These are phyloP conservation scores for Dactylellina parvicollis DNA, from an alignment of 2,329 filamentous ascomycete species.

Conservation along the genomic window DNA sequence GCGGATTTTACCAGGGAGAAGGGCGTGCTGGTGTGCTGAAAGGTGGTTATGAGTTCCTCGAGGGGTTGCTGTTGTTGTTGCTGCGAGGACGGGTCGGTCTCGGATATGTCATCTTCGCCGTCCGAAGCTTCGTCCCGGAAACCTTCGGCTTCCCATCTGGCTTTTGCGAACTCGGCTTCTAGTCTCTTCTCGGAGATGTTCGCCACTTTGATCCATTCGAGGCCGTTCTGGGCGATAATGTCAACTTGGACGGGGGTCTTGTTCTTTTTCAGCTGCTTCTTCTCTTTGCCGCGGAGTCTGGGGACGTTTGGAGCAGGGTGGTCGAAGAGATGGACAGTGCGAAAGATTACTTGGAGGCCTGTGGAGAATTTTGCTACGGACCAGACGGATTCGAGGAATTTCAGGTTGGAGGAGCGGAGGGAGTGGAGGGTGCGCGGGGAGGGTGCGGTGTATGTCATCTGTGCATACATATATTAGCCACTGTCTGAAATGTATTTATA, in stretches of 20 bases:
- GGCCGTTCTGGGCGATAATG: slow-evolving; percentile 71
- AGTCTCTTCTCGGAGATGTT: slow-evolving; percentile 72
- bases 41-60: slow-evolving; percentile 29
- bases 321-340: slow-evolving; percentile 53
- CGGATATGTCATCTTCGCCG: slow-evolving; percentile 57
- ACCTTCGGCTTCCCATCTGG: slow-evolving; percentile 69
- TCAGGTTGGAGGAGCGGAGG: slow-evolving; percentile 72
- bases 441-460: slow-evolving; percentile 52
- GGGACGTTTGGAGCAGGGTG: slow-evolving; percentile 55
- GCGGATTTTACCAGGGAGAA: slow-evolving; percentile 71
- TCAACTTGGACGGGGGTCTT: slow-evolving; percentile 70
- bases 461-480: not conserved
- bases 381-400: slow-evolving; percentile 74
- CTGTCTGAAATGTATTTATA: slow-evolving; percentile 54
- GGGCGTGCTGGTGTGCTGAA: slow-evolving; percentile 61
- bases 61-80: slow-evolving; percentile 42
- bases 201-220: slow-evolving; percentile 74
- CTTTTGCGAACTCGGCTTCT: slow-evolving; percentile 74
- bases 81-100: slow-evolving; percentile 55
- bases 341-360: slow-evolving; percentile 67
- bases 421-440: slow-evolving; percentile 65
- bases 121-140: slow-evolving; percentile 65
- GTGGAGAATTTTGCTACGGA: slow-evolving; percentile 68
- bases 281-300: slow-evolving; percentile 59
- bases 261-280: slow-evolving; percentile 60